Percentiles rank a stretch among this genome's conserved stretches.
These are phyloP conservation scores for Porodaedalea pini DNA, from an alignment of 1,284 basidiomycete genomes.

Conservation along the genomic window DNA sequence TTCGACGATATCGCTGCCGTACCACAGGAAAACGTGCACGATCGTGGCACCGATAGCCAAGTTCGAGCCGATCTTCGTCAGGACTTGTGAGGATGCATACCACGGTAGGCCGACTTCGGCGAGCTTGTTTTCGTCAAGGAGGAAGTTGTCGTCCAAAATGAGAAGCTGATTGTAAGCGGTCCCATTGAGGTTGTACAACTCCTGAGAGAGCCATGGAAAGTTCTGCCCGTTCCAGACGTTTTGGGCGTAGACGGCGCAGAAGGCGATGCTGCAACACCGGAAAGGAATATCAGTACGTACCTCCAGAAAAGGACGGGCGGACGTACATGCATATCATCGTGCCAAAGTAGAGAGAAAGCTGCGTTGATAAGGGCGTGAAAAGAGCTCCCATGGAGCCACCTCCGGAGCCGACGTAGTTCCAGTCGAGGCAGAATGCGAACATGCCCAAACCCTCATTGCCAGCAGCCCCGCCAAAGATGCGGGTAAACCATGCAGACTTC, in stretches of 20 bases:
- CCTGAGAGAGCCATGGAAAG: constrained; percentile 44
- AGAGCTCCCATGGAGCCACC: constrained; percentile 37
- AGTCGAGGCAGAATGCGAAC: constrained; percentile 34
- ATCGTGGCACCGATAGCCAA: constrained; percentile 34
- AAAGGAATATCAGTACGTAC: constrained; percentile 41
- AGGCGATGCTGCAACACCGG: constrained; percentile 31
- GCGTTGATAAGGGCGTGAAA: constrained; percentile 36
- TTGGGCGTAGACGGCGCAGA: constrained; percentile 27
- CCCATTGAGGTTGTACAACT: constrained; percentile 39
- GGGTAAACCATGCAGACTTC: constrained; percentile 52
- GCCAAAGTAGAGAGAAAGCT: constrained; percentile 32
- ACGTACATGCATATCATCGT: constrained; percentile 31
- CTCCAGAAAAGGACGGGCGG: constrained; percentile 3
- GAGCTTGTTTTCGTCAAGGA: constrained; percentile 13
- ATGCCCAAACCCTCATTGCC: constrained; percentile 41
- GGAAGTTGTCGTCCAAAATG: constrained; percentile 35
- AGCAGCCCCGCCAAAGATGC: constrained; percentile 51
- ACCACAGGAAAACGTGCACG: constrained; percentile 48
- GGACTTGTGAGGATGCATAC: constrained; percentile 41
- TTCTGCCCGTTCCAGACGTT: constrained; percentile 36
- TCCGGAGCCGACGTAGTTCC: constrained; percentile 33
- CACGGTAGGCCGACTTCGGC: constrained; percentile 37
- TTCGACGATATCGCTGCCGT: constrained; percentile 45
- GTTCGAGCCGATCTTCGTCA: constrained; percentile 36
- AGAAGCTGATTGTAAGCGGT: constrained; percentile 37